Evolutionary conservation across 2,329 filamentous ascomycete genomes (phyloP), one percentile per base, ranked within the genome.

Genomic region (Penicillium aurantiogriseum): DNA sequence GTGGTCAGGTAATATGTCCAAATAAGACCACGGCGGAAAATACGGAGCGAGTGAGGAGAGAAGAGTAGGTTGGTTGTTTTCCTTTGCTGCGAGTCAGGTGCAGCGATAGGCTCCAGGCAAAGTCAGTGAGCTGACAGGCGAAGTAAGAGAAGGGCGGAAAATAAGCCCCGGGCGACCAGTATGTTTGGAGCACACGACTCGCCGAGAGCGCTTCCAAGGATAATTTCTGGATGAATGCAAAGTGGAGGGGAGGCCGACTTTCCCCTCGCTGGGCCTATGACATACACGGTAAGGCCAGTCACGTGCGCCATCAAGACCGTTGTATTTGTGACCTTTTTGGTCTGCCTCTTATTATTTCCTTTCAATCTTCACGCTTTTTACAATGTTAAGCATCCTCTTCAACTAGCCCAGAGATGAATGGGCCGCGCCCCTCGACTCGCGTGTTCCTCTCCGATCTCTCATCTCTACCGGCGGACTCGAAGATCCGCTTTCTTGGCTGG

Each of bases 401-500:
- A 17, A 35, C 7, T 54, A 45, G 29, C 17, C 10, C 35, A 42
- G 64, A 61, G 54, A 75, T 73, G 69, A 74, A 71, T 60, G 84
- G 83, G 9, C 89, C 90, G 29, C 77, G 85, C 33, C 83, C 91
- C 7, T 88, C 87, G 23, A 80, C 77, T 57, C 78, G 87, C 40
- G 85, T 87, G 58, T 85, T 91, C 58, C 79, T 93, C 54, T 85
- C 83, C 15, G 78, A 83, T 56, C 76, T 92, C 15, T 77, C 82
- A 4, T 69, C 70, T 50, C 77, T 78, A 48, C 69, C 77, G n/a
- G 63, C 77, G 15, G 84, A 84, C 40, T 84, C 86, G n/a, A 97
- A 97, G 77, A 88, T 97, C 59, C 88, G 93, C 60, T 96, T 97
- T 74, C 77, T 97, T 50, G 92, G 91, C 74, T 97, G 92, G 93